Base-by-base conservation (phyloP, 805 yeast species). In the Metschnikowia drakensbergensis region DNA sequence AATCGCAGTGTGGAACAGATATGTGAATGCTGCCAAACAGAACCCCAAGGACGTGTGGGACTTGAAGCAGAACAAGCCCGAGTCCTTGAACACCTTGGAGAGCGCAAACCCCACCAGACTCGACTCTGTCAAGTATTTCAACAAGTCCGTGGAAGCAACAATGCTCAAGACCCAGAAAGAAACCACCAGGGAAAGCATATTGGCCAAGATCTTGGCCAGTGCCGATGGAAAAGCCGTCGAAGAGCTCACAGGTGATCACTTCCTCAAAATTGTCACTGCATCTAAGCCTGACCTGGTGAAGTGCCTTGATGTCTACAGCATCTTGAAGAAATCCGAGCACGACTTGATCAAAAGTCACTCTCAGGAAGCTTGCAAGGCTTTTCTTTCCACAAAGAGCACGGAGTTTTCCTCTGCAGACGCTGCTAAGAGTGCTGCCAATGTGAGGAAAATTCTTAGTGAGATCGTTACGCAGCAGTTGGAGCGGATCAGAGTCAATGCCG, bases 1-100 rank as follows among this genome's bases (percentile, higher is more conserved):
- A 65, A 81, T 88, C 42, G 70, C 76, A 27, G 76, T 79, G 53
- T 92, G 91, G 94, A 89, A 89, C 68, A 71, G 76, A 51, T 86
- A 80, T 66, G 84, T 91, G 5, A 74, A 75, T 25, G 66, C 72
- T 32, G 90, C 84, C 51, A 72, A 69, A 49, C 72, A 68, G 42
- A 73, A 77, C 59, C 90, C 90, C 34, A 71, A 71, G 59, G 74
- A 69, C 46, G 77, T 75, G 57, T 85, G 83, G 84, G 69, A 72
- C 49, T 68, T 68, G 58, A 64, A 66, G 50, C 70, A 69, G 51
- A 80, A 63, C 63, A 70, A 70, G 54, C 75, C 75, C 10, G 55
- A 58, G 40, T 60, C 74, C 7, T 65, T 72, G 50, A 62, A 71
- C 52, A 56, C 68, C 10, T 47, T 66, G 45, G 54, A 54, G 23